Conservation (phyloP, 2,329 filamentous ascomycete genomes). For the Xylariales sp. region DNA sequence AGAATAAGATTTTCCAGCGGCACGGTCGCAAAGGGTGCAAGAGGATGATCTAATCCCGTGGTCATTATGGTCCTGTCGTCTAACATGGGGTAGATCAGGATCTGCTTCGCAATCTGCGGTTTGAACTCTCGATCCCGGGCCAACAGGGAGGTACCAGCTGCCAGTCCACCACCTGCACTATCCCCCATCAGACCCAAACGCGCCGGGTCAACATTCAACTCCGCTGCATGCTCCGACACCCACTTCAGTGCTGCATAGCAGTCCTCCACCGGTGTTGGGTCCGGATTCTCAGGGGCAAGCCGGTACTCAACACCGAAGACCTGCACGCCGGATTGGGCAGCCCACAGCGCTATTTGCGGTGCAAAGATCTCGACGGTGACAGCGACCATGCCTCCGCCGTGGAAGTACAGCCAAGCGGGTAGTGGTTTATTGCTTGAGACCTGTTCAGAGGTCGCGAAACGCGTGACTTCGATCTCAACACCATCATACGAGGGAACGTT, state of each 20-base stretch:
- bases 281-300: conserved; percentile 34
- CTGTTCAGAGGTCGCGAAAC: conserved; percentile 16
- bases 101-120: conserved; percentile 25
- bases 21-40: conserved; percentile 12
- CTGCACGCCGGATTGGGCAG: conserved; percentile 27
- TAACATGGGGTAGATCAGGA: conserved; percentile 30
- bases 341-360: conserved; percentile 20
- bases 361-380: conserved; percentile 23
- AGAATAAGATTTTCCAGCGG: conserved; percentile 11
- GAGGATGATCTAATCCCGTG: conserved; percentile 3
- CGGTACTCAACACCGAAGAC: conserved; percentile 36
- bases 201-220: conserved; percentile 33
- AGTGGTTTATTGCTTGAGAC: conserved; percentile 5
- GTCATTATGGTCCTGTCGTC: conserved; percentile 21
- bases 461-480: conserved; percentile 11
- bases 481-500: conserved; percentile 15
- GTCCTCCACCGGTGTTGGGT: conserved; percentile 32
- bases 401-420: conserved; percentile 30
- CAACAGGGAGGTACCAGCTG: conserved; percentile 44
- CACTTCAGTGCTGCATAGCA: conserved; percentile 28
- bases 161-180: conserved; percentile 49
- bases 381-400: conserved; percentile 37
- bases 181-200: conserved; percentile 49
- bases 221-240: conserved; percentile 18
- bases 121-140: conserved; percentile 23